Evolutionary conservation across 495 filamentous ascomycete genomes (phyloP), one percentile per base, ranked within the genome.

Genomic region (Cairneyella variabilis): DNA sequence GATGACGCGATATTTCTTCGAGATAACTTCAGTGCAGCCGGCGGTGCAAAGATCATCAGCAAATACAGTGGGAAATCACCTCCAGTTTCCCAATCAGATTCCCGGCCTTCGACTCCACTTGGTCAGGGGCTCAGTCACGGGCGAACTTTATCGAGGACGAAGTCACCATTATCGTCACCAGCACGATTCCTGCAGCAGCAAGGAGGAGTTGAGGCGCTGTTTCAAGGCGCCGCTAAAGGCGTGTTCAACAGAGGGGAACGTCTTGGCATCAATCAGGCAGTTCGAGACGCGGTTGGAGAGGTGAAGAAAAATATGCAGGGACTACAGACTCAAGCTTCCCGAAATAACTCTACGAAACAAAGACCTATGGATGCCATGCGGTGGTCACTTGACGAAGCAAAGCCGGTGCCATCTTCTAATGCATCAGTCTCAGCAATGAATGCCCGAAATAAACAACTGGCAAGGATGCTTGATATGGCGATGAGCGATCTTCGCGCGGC

Each of bases 271-370:
- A 90, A 90, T 56, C 89, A 91, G 67, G 90, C 89, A 10, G 86
- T 98, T 10, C 83, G 91, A 17, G 91, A 92, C 54, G 92, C 93
- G 3, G 82, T 96, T 50, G 88, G 78, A 12, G 91, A 97, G 71
- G 88, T 92, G 2, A 79, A 76, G 56, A 85, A 78, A 60, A 86
- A 85, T 54, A 83, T 90, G 56, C 80, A 87, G 49, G 59, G 56
- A 4, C 48, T 65, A 16, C 59, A 62, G 18, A 39, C 54, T 27
- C 59, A 62, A 21, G 39, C 54, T 27, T 56, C 59, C 3, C 42
- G 56, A 28, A 48, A 26, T 30, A 59, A 53, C 25, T 56, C 50
- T 3, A 22, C 27, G 22, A 41, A 27, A 37, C 48, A 54, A 20
- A 47, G 50, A 36, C 48, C 46, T 46, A 44, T 56, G 9, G 51